Evolutionary conservation across 169 alveolate species (phyloP).

Genomic region (Cryptosporidium viatorum): DNA sequence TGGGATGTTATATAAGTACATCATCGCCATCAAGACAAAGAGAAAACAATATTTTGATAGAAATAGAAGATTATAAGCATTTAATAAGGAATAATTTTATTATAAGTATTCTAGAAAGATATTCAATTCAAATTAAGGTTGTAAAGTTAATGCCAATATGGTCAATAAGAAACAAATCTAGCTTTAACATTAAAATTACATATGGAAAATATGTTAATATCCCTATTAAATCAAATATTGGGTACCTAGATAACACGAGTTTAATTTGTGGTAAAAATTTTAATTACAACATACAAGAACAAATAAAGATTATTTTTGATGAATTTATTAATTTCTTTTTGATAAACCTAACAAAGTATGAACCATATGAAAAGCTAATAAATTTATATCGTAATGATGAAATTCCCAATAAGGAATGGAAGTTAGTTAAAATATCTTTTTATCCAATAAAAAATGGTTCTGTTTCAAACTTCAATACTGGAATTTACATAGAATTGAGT

Average conservation of each 20-base stretch:
- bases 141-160: constrained; percentile 16
- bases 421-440: constrained; percentile 12
- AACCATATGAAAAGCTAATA: neutral
- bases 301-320: constrained; percentile 2
- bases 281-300: neutral
- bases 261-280: neutral
- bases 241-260: constrained; percentile 4
- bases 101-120: neutral
- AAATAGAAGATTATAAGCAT: neutral
- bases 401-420: constrained; percentile 1
- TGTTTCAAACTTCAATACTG: neutral
- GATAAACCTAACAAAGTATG: neutral
- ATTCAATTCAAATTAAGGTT: neutral
- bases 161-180: constrained; percentile 11
- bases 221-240: neutral
- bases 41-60: neutral
- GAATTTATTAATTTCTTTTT: constrained; percentile 2
- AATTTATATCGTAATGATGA: constrained; percentile 7
- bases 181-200: neutral
- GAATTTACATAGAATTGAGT: neutral
- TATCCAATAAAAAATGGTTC: neutral
- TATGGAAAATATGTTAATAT: neutral
- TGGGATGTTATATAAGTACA: neutral
- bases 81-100: neutral
- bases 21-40: neutral